Percentiles rank a stretch among this genome's conserved stretches.
Conservation (phyloP, 164 flowering plant genomes). For the Aristolochia californica region DNA sequence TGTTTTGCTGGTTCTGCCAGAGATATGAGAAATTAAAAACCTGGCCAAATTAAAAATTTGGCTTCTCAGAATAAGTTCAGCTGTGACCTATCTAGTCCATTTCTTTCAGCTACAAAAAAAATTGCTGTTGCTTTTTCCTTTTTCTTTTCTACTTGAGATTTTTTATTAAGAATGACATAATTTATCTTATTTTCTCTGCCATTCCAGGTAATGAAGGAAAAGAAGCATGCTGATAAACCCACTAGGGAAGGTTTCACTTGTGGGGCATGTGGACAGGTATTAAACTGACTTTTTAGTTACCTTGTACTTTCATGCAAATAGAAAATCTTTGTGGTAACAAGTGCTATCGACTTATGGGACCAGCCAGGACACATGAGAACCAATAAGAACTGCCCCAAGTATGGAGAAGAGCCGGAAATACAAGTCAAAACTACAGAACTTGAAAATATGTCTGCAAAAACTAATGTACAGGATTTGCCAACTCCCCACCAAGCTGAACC, state of each 20-base stretch:
- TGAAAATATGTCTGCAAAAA: slow-evolving; percentile 37
- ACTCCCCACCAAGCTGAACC: slow-evolving; percentile 35
- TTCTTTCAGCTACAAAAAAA: too few species aligned
- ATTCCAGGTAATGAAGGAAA: slow-evolving; percentile 59
- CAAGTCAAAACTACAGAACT: slow-evolving; percentile 36
- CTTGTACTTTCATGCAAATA: background rate
- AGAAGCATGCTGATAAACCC: slow-evolving; percentile 41
- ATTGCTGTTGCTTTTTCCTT: too few species aligned
- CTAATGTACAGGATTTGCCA: slow-evolving; percentile 31
- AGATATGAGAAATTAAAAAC: too few species aligned
- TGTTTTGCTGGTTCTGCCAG: too few species aligned
- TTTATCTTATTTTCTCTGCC: background rate
- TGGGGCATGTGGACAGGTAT: slow-evolving; percentile 97
- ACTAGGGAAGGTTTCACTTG: slow-evolving; percentile 80
- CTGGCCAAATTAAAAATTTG: too few species aligned
- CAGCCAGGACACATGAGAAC: slow-evolving; percentile 98
- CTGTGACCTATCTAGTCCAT: too few species aligned
- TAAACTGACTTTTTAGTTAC: slow-evolving; percentile 4
- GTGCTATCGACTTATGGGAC: slow-evolving; percentile 8
- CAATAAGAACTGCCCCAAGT: slow-evolving; percentile 92
- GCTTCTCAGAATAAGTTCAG: too few species aligned
- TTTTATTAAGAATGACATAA: too few species aligned
- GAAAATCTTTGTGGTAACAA: background rate
- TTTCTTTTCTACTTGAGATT: too few species aligned
- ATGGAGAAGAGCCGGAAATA: slow-evolving; percentile 62